These are phyloP conservation scores for Quercus berberidifolia DNA, from an alignment of 306 rosid genomes.

Conservation along the genomic window DNA sequence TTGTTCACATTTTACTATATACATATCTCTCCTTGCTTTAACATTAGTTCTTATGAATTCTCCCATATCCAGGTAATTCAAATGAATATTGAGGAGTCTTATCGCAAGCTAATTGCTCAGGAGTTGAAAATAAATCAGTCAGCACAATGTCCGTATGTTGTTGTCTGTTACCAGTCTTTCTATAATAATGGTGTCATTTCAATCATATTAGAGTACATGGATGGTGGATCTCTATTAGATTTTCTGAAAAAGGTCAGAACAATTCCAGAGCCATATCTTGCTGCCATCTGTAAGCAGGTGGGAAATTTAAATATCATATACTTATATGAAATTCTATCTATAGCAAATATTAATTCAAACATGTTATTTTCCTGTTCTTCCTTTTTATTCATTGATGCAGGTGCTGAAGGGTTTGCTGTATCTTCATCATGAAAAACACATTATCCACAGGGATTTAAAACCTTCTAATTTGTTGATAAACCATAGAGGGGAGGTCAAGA, in stretches of 20 bases:
- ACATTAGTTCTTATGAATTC: conserved; percentile 19
- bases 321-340: neutral
- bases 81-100: conserved; percentile 84
- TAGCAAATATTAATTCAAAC: conserved; percentile 11
- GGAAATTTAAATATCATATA: conserved; percentile 10
- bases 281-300: conserved; percentile 91
- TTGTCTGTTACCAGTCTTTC: conserved; percentile 82
- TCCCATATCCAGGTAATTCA: conserved; percentile 67
- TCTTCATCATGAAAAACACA: conserved; percentile 90
- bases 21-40: neutral
- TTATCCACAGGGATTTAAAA: conserved; percentile 93
- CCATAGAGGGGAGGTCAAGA: conserved; percentile 93
- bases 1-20: conserved; percentile 2
- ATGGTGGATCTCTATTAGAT: conserved; percentile 95
- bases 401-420: conserved; percentile 83
- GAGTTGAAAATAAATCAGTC: conserved; percentile 94
- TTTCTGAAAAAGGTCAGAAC: conserved; percentile 76
- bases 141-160: conserved; percentile 86
- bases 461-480: conserved; percentile 89
- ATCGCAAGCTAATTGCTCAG: conserved; percentile 77
- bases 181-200: conserved; percentile 82
- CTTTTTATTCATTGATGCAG: conserved; percentile 39
- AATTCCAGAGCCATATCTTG: conserved; percentile 75
- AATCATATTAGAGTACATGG: conserved; percentile 98
- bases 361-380: conserved; percentile 8